Evolutionary conservation across 768 basidiomycete genomes (phyloP).

Genomic region (Tylopilus sp.): DNA sequence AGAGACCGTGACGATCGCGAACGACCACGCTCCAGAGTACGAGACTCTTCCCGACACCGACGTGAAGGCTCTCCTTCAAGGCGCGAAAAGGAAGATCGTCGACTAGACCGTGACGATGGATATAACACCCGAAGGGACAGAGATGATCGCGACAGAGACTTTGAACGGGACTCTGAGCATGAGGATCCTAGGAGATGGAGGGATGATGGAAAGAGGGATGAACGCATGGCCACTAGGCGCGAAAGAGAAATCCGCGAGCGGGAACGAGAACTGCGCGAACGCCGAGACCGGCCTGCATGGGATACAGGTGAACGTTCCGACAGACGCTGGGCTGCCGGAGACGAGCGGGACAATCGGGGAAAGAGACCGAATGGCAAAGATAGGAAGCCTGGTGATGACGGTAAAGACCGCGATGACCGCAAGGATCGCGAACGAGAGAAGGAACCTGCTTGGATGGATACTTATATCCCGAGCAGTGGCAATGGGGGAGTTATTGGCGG

Average conservation of each 20-base stretch:
- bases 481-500: slow-evolving; percentile 63
- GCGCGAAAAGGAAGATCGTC: slow-evolving; percentile 44
- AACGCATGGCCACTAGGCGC: slow-evolving; percentile 62
- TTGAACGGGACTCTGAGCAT: slow-evolving; percentile 47
- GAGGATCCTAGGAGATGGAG: slow-evolving; percentile 77
- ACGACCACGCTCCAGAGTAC: slow-evolving; percentile 57
- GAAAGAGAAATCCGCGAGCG: slow-evolving; percentile 45
- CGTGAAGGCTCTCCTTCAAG: slow-evolving; percentile 55
- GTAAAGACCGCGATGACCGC: slow-evolving; percentile 46
- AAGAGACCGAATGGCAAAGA: slow-evolving; percentile 62
- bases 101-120: slow-evolving; percentile 33
- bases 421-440: slow-evolving; percentile 67
- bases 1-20: slow-evolving; percentile 62
- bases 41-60: slow-evolving; percentile 60
- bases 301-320: slow-evolving; percentile 47
- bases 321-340: slow-evolving; percentile 53
- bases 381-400: slow-evolving; percentile 46
- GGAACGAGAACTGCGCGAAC: slow-evolving; percentile 46
- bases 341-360: slow-evolving; percentile 64
- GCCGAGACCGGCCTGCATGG: slow-evolving; percentile 47
- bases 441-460: slow-evolving; percentile 92
- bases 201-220: slow-evolving; percentile 80
- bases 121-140: slow-evolving; percentile 25
- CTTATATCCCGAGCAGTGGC: slow-evolving; percentile 64
- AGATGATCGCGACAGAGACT: slow-evolving; percentile 40